These are phyloP conservation scores for Geotrichum australiense DNA, from an alignment of 1,139 yeast species.

Conservation along the genomic window DNA sequence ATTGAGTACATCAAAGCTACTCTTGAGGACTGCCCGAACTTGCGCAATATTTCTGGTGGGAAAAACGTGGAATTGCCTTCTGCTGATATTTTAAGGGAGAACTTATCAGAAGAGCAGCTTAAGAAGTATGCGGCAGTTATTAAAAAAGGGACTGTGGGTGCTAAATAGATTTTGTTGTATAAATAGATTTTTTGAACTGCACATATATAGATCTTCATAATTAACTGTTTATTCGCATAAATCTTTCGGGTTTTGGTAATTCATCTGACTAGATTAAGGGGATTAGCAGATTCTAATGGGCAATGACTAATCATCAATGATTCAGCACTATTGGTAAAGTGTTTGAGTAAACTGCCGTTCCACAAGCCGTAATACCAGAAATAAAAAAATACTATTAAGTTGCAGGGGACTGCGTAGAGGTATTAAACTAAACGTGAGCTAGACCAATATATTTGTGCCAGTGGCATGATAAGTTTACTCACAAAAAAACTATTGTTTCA, in stretches of 20 bases:
- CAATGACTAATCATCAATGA: not conserved
- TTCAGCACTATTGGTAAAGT: not conserved
- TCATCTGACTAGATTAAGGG: not conserved
- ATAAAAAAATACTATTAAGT: no score
- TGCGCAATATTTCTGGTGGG: constrained; percentile 14
- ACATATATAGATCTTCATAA: not conserved
- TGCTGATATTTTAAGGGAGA: constrained; percentile 12
- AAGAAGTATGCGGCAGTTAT: constrained; percentile 12
- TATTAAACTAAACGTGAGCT: no score
- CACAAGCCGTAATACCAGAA: no score
- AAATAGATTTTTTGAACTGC: not conserved
- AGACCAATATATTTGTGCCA: no score
- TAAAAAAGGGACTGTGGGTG: constrained; percentile 5
- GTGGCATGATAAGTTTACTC: no score
- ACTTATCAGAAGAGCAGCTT: constrained; percentile 13
- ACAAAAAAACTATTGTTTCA: no score
- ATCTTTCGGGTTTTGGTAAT: not conserved
- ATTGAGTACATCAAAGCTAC: constrained; percentile 15
- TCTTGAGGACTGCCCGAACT: constrained; percentile 15
- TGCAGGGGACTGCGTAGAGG: no score
- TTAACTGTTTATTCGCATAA: not conserved
- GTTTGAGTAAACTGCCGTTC: no score
- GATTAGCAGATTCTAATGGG: not conserved
- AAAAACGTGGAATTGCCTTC: constrained; percentile 16
- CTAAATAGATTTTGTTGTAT: no score